Conservation (phyloP, 768 basidiomycete genomes). For the Hypholoma fasciculare region DNA sequence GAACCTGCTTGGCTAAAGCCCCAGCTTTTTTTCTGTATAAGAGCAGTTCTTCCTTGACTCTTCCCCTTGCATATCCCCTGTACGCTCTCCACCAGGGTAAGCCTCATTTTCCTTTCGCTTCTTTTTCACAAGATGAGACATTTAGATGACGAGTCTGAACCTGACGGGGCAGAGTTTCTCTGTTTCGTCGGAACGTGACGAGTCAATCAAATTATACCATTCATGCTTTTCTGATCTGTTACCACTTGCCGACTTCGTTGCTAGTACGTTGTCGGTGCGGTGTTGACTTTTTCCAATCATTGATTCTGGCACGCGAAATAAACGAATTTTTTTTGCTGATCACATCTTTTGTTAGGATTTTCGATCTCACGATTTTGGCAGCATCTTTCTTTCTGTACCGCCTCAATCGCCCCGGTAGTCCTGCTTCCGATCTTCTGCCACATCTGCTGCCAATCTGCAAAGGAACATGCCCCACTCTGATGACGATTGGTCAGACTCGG, state of each 20-base stretch:
- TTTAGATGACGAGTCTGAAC: conserved; percentile 84
- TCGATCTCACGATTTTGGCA: not conserved
- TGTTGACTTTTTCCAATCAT: too few relatives aligned
- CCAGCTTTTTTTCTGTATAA: too few relatives aligned
- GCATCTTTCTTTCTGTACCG: too few relatives aligned
- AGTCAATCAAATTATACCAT: conserved; percentile 73
- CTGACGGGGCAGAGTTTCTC: conserved; percentile 59
- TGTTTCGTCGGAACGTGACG: conserved; percentile 57
- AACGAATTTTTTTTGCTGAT: conserved; percentile 5
- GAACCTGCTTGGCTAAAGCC: too few relatives aligned
- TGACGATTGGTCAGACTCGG: conserved; percentile 82
- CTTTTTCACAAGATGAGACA: conserved; percentile 37
- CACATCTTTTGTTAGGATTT: conserved; percentile 12
- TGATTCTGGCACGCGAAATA: not conserved
- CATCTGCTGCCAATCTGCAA: too few relatives aligned
- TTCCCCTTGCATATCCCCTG: too few relatives aligned
- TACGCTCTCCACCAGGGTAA: too few relatives aligned
- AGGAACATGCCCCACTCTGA: conserved; percentile 26
- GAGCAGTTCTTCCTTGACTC: too few relatives aligned
- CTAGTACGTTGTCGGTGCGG: too few relatives aligned
- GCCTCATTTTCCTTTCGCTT: not conserved
- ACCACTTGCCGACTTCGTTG: conserved; percentile 12
- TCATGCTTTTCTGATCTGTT: conserved; percentile 86
- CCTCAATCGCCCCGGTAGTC: too few relatives aligned
- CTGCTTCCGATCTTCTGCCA: too few relatives aligned